Conservation (phyloP, 2,329 filamentous ascomycete genomes). For the Epichloe gansuensis region DNA sequence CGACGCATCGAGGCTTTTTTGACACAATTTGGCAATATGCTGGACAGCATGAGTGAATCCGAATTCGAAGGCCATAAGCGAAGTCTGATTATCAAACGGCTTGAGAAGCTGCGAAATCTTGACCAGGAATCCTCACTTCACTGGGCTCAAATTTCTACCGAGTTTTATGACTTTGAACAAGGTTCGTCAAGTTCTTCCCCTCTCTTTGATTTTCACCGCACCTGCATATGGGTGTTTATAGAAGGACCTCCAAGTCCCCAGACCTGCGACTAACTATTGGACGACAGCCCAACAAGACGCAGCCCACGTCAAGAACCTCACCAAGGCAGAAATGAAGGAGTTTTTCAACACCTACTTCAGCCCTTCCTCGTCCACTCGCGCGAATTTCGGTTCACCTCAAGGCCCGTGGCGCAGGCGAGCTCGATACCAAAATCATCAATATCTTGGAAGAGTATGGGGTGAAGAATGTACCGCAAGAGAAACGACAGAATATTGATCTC, state of each 20-base stretch:
- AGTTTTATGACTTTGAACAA: conserved; percentile 82
- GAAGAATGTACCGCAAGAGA: conserved; percentile 26
- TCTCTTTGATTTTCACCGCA: neutral
- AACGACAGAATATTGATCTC: conserved; percentile 35
- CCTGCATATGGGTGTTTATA: too few relatives aligned
- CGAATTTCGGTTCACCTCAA: conserved; percentile 76
- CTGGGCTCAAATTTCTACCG: conserved; percentile 74
- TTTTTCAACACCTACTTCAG: conserved; percentile 71
- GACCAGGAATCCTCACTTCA: conserved; percentile 71
- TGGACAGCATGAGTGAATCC: conserved; percentile 65
- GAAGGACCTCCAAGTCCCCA: too few relatives aligned
- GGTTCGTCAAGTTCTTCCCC: conserved; percentile 40
- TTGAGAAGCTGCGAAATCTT: conserved; percentile 89
- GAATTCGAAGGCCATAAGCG: conserved; percentile 89
- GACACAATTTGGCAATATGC: conserved; percentile 46
- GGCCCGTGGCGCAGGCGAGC: conserved; percentile 49
- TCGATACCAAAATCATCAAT: conserved; percentile 32
- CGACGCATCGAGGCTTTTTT: conserved; percentile 80
- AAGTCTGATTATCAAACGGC: conserved; percentile 71
- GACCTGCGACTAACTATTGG: neutral
- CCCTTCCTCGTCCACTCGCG: conserved; percentile 56
- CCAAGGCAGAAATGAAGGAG: conserved; percentile 64
- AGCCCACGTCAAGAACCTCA: conserved; percentile 57
- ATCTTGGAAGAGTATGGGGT: conserved; percentile 25
- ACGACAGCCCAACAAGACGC: conserved; percentile 61